phyloP scores from a whole-genome alignment of 2,329 filamentous ascomycete species.

The Plenodomus tracheiphilus region DNA sequence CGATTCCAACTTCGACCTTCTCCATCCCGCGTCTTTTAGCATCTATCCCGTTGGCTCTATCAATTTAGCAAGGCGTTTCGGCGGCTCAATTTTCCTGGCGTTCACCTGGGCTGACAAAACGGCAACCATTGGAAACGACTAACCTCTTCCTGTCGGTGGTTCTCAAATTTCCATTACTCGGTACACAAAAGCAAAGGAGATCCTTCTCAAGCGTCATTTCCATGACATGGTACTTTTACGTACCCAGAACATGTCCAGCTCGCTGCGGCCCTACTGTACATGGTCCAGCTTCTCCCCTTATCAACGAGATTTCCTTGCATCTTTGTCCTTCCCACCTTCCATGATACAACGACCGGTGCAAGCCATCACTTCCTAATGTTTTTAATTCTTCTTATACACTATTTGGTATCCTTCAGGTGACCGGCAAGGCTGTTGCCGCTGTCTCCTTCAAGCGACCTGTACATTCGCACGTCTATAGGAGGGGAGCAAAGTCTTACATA shows the following conservation, averaged over 20 bases:
- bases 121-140: slow-evolving; percentile 27
- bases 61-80: slow-evolving; percentile 45
- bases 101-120: slow-evolving; percentile 22
- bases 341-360: slow-evolving; percentile 17
- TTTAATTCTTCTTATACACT: slow-evolving; percentile 18
- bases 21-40: slow-evolving; percentile 12
- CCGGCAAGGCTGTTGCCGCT: slow-evolving; percentile 8
- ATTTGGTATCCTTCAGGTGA: slow-evolving; percentile 24
- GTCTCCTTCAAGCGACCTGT: slow-evolving; percentile 17
- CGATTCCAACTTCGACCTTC: not conserved
- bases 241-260: slow-evolving; percentile 10
- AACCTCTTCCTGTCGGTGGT: slow-evolving; percentile 17
- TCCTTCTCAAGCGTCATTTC: not conserved
- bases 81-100: slow-evolving; percentile 20
- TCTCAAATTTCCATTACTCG: slow-evolving; percentile 21
- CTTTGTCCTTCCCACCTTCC: slow-evolving; percentile 13
- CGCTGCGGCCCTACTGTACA: not conserved
- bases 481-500: slow-evolving; percentile 26
- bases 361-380: slow-evolving; percentile 22
- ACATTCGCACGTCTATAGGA: slow-evolving; percentile 16
- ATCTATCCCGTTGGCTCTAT: slow-evolving; percentile 26
- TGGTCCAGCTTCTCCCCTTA: not conserved
- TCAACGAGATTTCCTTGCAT: slow-evolving; percentile 13
- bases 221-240: slow-evolving; percentile 25
- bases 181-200: slow-evolving; percentile 37